phyloP scores from a whole-genome alignment of 768 basidiomycete species.

The Antrodiella citrinella region DNA sequence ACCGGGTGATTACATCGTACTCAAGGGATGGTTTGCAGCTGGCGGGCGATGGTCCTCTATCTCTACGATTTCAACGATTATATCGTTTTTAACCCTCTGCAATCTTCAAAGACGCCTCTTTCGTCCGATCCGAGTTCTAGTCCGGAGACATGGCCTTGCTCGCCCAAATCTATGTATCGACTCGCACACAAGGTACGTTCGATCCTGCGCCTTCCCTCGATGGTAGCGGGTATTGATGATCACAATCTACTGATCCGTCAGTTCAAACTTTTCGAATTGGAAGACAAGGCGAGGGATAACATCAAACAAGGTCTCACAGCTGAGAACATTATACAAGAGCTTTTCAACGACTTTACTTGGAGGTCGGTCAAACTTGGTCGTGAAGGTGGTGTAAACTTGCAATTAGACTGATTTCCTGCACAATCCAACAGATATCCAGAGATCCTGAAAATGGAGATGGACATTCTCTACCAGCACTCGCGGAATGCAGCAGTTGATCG shows the following conservation, averaged over 20 bases:
- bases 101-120: too few species aligned
- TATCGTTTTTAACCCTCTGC: slow-evolving; percentile 6
- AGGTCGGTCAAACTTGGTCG: slow-evolving; percentile 4
- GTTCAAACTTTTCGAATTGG: slow-evolving; percentile 9
- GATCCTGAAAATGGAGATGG: slow-evolving; percentile 9
- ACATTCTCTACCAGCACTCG: slow-evolving; percentile 9
- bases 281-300: neutral
- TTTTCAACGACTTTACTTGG: slow-evolving; percentile 13
- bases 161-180: slow-evolving; percentile 12
- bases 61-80: slow-evolving; percentile 7
- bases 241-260: too few species aligned
- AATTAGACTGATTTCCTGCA: neutral
- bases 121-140: too few species aligned
- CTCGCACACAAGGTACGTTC: slow-evolving; percentile 11
- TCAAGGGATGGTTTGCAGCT: too few species aligned
- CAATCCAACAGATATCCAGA: slow-evolving; percentile 8
- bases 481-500: slow-evolving; percentile 6
- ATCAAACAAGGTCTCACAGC: slow-evolving; percentile 4
- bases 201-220: too few species aligned
- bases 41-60: slow-evolving; percentile 9
- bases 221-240: too few species aligned
- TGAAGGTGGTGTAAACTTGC: neutral
- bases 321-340: slow-evolving; percentile 12
- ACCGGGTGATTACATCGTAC: too few species aligned
- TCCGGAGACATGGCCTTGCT: slow-evolving; percentile 1